Evolutionary conservation across 164 flowering plant genomes (phyloP).

Genomic region (Berberis vulgaris): DNA sequence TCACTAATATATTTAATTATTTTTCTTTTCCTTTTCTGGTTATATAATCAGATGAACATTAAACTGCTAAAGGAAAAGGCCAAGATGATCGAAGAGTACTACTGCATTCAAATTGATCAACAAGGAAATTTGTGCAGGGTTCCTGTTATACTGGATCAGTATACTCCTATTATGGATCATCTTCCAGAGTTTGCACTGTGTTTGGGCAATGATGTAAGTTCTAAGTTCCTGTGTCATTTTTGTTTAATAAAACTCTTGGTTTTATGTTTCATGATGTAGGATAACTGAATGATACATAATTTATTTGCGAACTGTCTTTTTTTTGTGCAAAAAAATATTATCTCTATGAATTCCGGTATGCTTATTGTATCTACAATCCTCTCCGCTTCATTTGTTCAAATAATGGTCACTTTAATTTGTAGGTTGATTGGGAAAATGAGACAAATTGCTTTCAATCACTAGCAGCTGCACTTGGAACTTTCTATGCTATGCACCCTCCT

Average conservation of each 20-base stretch:
- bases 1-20: not conserved
- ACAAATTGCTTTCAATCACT: slow-evolving; percentile 67
- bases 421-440: slow-evolving; percentile 94
- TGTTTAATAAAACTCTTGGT: not conserved
- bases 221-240: not conserved
- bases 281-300: not conserved
- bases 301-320: no score
- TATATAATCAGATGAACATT: slow-evolving; percentile 58
- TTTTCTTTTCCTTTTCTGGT: not conserved
- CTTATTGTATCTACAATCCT: no score
- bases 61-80: slow-evolving; percentile 66
- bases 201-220: slow-evolving; percentile 82
- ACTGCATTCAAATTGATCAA: slow-evolving; percentile 59
- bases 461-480: slow-evolving; percentile 78
- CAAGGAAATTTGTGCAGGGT: slow-evolving; percentile 72
- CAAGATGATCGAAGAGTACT: slow-evolving; percentile 78
- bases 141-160: slow-evolving; percentile 86
- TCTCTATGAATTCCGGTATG: no score
- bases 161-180: slow-evolving; percentile 92
- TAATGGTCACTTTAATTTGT: slow-evolving; percentile 2
- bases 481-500: slow-evolving; percentile 91
- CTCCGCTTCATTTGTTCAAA: not conserved
- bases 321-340: no score
- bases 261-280: not conserved
- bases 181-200: slow-evolving; percentile 76